Base-by-base conservation (phyloP, 176 grass and related monocot species). In the Bonia amplexicaulis region DNA sequence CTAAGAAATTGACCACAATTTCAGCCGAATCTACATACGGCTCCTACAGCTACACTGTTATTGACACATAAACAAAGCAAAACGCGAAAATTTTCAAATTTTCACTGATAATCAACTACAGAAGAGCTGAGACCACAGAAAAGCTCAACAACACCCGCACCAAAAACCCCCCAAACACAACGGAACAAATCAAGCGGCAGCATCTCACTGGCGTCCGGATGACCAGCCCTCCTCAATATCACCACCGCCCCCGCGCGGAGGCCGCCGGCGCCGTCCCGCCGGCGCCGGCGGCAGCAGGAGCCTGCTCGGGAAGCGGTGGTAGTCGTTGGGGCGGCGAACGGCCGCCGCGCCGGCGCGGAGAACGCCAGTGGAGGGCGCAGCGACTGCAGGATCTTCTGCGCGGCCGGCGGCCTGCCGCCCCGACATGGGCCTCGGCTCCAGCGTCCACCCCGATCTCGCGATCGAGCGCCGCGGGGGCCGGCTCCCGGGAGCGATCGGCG, bases 151-250 rank as follows among this genome's bases (percentile, higher is more conserved):
- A 41, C 53, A 66, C 26, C 20, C 46, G 29, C 55, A 67, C 33
- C 44, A 19, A 69, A 53, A 26, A 13, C 6, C 8, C 35, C 57
- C 69, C 41, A 26, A 27, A 81, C 39, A 67, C 25, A 75, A 45
- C 64, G 16, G 44, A 65, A 75, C 49, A 84, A 84, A 91, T 84
- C 74, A 42, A 85, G 69, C 81, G 60, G 64, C 15, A 46, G 49
- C 39, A 80, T 85, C 93, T 95, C 88, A 95, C 90, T 48, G 88
- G 88, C 48, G 93, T 95, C 66, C 87, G 91, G 55, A 95, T 81
- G 42, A 95, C 40, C 26, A 95, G 52, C 17, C 88, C 52, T 95
- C 93, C 29, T 87, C 85, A 6, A 88, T 84, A 31, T 84, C 86
- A 12, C 20, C 69, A 16, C 13, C 63, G 39, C 6, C 59, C 41